A percentile compares a stretch with the other conserved stretches of the same genome.
phyloP scores from a whole-genome alignment of 2,329 filamentous ascomycete species.

The Microcera coccophila region DNA sequence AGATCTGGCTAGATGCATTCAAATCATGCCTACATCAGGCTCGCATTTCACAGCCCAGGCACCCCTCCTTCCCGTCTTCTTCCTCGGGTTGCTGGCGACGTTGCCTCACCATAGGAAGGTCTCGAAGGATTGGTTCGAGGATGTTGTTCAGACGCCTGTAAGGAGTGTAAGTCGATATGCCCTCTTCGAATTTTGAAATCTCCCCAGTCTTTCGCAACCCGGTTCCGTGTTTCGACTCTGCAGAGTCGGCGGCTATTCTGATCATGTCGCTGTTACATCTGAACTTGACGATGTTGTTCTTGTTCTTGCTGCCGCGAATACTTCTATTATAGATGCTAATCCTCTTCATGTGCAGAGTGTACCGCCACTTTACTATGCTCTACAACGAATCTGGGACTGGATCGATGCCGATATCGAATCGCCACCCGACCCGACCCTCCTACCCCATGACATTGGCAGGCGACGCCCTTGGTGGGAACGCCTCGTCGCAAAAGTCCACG shows the following conservation, averaged over 20 bases:
- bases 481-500: constrained; percentile 32
- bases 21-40: constrained; percentile 40
- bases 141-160: constrained; percentile 35
- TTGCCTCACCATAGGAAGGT: constrained; percentile 24
- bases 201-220: background rate
- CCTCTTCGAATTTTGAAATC: constrained; percentile 3
- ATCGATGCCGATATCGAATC: constrained; percentile 28
- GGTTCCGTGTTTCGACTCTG: background rate
- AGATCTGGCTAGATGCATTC: constrained; percentile 36
- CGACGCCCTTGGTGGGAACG: constrained; percentile 39
- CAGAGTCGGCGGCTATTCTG: constrained; percentile 4
- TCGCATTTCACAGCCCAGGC: constrained; percentile 40
- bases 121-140: constrained; percentile 35
- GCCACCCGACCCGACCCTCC: constrained; percentile 7
- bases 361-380: constrained; percentile 34
- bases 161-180: constrained; percentile 35
- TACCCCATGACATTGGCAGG: constrained; percentile 24
- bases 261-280: constrained; percentile 14
- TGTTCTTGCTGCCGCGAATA: constrained; percentile 12
- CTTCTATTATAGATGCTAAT: constrained; percentile 20
- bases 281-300: constrained; percentile 18
- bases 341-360: constrained; percentile 35
- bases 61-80: constrained; percentile 39
- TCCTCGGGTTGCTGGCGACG: constrained; percentile 37
- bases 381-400: constrained; percentile 36